Conservation (phyloP, 1,139 yeast genomes). For the Suhomyces coccinellae region DNA sequence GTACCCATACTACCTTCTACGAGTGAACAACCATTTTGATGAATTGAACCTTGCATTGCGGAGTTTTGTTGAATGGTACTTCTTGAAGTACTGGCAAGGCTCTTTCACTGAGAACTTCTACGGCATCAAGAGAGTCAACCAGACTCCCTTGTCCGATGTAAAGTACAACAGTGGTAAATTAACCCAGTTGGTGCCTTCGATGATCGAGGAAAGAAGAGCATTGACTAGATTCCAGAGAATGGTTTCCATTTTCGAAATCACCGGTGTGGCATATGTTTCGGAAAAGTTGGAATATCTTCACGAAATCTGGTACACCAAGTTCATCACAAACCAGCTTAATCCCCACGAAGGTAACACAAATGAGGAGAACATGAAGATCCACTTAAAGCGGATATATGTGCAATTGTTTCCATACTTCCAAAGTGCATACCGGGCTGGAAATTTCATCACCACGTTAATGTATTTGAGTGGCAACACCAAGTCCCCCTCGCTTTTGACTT, state of each 20-base stretch:
- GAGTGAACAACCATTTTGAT: conserved; percentile 69
- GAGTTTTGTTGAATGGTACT: conserved; percentile 73
- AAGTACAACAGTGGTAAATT: conserved; percentile 36
- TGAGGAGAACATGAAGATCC: conserved; percentile 29
- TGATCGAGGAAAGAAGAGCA: conserved; percentile 56
- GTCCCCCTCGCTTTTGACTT: conserved; percentile 65
- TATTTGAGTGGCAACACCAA: conserved; percentile 70
- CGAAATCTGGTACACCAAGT: conserved; percentile 63
- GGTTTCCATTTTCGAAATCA: conserved; percentile 62
- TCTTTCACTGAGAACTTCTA: conserved; percentile 91
- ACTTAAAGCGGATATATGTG: conserved; percentile 49
- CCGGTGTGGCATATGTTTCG: conserved; percentile 66
- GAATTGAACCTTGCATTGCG: conserved; percentile 66
- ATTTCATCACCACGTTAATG: conserved; percentile 61
- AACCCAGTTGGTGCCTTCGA: conserved; percentile 46
- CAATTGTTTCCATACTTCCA: conserved; percentile 62
- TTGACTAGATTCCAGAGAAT: conserved; percentile 55
- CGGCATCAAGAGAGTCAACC: conserved; percentile 71
- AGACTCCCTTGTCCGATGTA: conserved; percentile 36
- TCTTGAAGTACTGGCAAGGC: conserved; percentile 74
- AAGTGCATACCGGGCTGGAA: conserved; percentile 47
- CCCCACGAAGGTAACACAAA: conserved; percentile 32
- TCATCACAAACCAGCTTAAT: conserved; percentile 48
- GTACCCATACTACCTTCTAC: conserved; percentile 69
- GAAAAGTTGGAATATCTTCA: conserved; percentile 69